These are phyloP conservation scores for Fusarium transvaalense DNA, from an alignment of 2,329 filamentous ascomycete genomes.

Conservation along the genomic window DNA sequence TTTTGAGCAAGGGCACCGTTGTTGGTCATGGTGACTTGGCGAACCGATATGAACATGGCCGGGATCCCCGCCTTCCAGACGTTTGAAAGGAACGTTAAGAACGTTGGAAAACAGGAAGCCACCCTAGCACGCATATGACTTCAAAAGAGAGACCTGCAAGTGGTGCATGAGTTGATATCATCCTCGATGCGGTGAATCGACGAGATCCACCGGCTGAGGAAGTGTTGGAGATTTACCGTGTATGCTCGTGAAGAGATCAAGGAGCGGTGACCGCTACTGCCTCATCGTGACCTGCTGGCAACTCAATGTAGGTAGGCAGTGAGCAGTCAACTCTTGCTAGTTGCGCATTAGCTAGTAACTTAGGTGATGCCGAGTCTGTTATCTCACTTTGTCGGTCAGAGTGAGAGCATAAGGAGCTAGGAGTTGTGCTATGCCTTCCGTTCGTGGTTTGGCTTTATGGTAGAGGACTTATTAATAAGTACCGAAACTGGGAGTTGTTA, in stretches of 20 bases:
- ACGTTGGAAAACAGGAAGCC: constrained; percentile 6
- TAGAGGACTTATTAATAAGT: constrained; percentile 8
- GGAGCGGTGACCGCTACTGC: constrained; percentile 37
- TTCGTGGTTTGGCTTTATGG: constrained; percentile 12
- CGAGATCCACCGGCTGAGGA: constrained; percentile 17
- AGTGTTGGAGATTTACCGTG: constrained; percentile 26
- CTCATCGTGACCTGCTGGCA: constrained; percentile 23
- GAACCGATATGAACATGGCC: constrained; percentile 4
- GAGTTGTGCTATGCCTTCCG: constrained; percentile 17
- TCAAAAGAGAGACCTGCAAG: constrained; percentile 5
- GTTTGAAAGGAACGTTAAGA: neutral
- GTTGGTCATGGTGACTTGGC: constrained; percentile 6
- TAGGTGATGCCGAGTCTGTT: constrained; percentile 14
- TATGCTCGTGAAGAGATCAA: constrained; percentile 20
- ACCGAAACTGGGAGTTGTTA: constrained; percentile 1
- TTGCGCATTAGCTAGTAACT: constrained; percentile 21
- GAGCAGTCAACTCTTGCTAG: constrained; percentile 25
- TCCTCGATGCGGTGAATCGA: constrained; percentile 11
- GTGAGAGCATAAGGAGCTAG: constrained; percentile 25
- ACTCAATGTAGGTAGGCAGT: neutral
- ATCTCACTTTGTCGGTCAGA: constrained; percentile 40
- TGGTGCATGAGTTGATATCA: constrained; percentile 3
- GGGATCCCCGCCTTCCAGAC: constrained; percentile 7
- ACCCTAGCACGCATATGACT: neutral
- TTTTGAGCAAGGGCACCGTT: constrained; percentile 26